Base-by-base conservation (phyloP, 2,329 filamentous ascomycete genomes). In the Diaporthe batatas region DNA sequence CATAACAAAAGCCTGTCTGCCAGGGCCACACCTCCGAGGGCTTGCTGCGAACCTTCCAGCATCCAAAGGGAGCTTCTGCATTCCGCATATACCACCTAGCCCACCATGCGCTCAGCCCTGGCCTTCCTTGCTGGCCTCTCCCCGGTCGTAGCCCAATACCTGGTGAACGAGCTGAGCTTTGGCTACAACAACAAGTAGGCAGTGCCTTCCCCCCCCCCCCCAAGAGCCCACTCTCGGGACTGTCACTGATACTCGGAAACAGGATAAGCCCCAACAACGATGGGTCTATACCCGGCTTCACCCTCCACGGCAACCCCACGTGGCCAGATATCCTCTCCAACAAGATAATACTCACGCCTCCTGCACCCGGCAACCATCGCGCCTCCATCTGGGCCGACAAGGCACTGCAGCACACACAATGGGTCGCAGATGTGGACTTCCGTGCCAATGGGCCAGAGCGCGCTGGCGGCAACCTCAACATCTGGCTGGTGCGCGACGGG, bases 341-440 rank as follows among this genome's bases (percentile, higher is more conserved):
- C 86, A 94, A 95, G 81, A 81, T 98, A 73, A 93, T 99, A 80
- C 89, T 99, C 72, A 99, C 96, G 1, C 96, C 96, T 14, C 92
- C 95, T 18, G 91, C 91, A 64, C 94, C 95, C 7, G 96, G 96
- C 71, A 95, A 95, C 83, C 91, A 93, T 79, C 91, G 95, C 80
- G 94, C 94, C 74, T 92, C 93, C 65, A 81, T 96, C 77, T 99
- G 96, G 96, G 87, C 92, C 42, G 90, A 95, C 75, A 81, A 86
- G 73, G 79, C 87, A 44, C 86, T 93, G 64, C 83, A 90, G 77
- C 85, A 91, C 74, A 83, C 87, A n/a, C 88, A 92, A 81, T 99
- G 95, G 95, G 89, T 90, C 11, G 91, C 91, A 67, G 94, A 97
- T 79, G 87, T 98, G 77, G 92, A 96, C 79, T 98, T 99, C 83